phyloP scores from a whole-genome alignment of 2,329 filamentous ascomycete genomes.

The Verticillium klebahnii region DNA sequence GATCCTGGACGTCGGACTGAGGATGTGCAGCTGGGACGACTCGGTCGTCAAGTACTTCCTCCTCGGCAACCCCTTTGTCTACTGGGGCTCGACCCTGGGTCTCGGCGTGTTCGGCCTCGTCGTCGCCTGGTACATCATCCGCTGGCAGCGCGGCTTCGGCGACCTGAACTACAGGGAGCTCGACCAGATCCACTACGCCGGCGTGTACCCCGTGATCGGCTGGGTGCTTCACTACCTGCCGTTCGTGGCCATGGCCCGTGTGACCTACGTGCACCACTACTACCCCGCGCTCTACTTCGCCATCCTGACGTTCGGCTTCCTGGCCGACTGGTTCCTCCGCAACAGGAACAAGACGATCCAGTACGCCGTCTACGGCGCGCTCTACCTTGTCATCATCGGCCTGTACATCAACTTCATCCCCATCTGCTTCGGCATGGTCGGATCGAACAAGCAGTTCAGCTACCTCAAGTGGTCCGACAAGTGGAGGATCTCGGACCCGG shows the following conservation, averaged over 20 bases:
- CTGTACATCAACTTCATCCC: conserved; percentile 89
- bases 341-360: conserved; percentile 60
- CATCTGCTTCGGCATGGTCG: conserved; percentile 95
- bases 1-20: conserved; percentile 86
- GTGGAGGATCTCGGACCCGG: conserved; percentile 75
- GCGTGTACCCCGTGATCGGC: conserved; percentile 83
- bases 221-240: conserved; percentile 97
- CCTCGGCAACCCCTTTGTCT: conserved; percentile 91
- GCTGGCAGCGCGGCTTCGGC: conserved; percentile 92
- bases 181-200: conserved; percentile 92
- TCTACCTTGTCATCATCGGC: conserved; percentile 72
- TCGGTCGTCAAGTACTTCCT: conserved; percentile 96
- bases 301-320: conserved; percentile 84
- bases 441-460: conserved; percentile 74
- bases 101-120: conserved; percentile 69
- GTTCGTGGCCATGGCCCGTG: conserved; percentile 95
- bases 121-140: conserved; percentile 78
- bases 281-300: conserved; percentile 98
- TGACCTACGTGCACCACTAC: conserved; percentile 99
- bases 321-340: conserved; percentile 76
- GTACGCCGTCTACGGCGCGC: conserved; percentile 62
- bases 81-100: conserved; percentile 86
- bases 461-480: conserved; percentile 91
- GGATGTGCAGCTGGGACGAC: conserved; percentile 99
- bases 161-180: conserved; percentile 78